Evolutionary conservation across 2,329 filamentous ascomycete species (phyloP).

Genomic region (Xylaria sp.): DNA sequence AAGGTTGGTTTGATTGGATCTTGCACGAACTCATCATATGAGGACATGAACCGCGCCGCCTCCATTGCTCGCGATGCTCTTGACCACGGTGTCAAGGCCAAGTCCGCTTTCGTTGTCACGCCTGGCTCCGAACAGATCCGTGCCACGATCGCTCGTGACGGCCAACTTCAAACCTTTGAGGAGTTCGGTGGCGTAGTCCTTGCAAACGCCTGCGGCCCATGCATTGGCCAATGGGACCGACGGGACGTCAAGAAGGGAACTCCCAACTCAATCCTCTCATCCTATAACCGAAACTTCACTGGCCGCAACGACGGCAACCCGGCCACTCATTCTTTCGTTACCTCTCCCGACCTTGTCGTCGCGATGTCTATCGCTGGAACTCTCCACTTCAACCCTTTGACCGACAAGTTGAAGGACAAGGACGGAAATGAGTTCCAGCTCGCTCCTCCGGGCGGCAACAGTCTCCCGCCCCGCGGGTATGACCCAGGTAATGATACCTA

Average conservation of each 20-base stretch:
- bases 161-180: slow-evolving; percentile 93
- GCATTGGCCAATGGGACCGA: slow-evolving; percentile 96
- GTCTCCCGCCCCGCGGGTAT: slow-evolving; percentile 84
- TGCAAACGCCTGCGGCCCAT: slow-evolving; percentile 93
- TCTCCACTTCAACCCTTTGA: slow-evolving; percentile 94
- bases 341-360: slow-evolving; percentile 89
- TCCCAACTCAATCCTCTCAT: slow-evolving; percentile 96
- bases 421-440: slow-evolving; percentile 97
- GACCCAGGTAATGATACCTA: slow-evolving; percentile 94
- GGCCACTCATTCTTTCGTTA: slow-evolving; percentile 92
- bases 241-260: slow-evolving; percentile 93
- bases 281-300: slow-evolving; percentile 99
- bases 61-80: slow-evolving; percentile 93
- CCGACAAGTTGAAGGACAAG: slow-evolving; percentile 91
- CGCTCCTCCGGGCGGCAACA: slow-evolving; percentile 79
- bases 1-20: slow-evolving; percentile 98
- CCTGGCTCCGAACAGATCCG: slow-evolving; percentile 97
- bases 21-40: slow-evolving; percentile 90
- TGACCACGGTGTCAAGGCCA: slow-evolving; percentile 91
- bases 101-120: slow-evolving; percentile 92
- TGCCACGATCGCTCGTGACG: slow-evolving; percentile 89
- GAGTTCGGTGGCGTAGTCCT: slow-evolving; percentile 95
- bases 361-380: slow-evolving; percentile 85
- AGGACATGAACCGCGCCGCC: slow-evolving; percentile 93
- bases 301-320: slow-evolving; percentile 97